Conservation (phyloP, 2,329 filamentous ascomycete genomes). For the Fusarium penzigii region DNA sequence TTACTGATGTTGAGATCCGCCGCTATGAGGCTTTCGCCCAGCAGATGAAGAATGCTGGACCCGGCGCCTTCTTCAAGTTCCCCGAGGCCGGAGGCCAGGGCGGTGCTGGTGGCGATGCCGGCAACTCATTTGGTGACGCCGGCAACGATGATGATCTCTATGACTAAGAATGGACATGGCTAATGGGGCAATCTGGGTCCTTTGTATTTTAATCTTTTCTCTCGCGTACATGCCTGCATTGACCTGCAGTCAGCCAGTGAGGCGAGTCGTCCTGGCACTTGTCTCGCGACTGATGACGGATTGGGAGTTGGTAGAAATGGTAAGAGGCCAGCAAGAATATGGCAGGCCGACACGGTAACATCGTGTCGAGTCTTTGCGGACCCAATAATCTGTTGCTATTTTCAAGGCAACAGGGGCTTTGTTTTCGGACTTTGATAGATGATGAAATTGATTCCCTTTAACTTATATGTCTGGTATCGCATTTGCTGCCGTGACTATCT, state of each 20-base stretch:
- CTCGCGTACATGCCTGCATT: slow-evolving; percentile 38
- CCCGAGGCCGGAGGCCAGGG: slow-evolving; percentile 70
- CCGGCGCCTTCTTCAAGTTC: slow-evolving; percentile 98
- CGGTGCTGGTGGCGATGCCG: slow-evolving; percentile 58
- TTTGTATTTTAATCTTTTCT: slow-evolving; percentile 52
- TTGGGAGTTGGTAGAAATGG: slow-evolving; percentile 39
- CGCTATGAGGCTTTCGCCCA: slow-evolving; percentile 98
- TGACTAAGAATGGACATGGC: slow-evolving; percentile 61
- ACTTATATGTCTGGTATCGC: not conserved
- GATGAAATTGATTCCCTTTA: slow-evolving; percentile 34
- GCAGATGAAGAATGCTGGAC: slow-evolving; percentile 97
- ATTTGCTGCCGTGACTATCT: not conserved
- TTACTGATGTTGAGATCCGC: slow-evolving; percentile 95
- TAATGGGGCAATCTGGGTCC: slow-evolving; percentile 26
- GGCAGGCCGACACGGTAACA: slow-evolving; percentile 15
- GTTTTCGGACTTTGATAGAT: slow-evolving; percentile 29
- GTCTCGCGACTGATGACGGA: slow-evolving; percentile 29
- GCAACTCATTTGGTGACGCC: slow-evolving; percentile 74
- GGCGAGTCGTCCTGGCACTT: slow-evolving; percentile 25
- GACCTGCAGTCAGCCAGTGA: slow-evolving; percentile 17
- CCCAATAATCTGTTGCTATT: slow-evolving; percentile 8
- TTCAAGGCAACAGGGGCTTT: slow-evolving; percentile 20
- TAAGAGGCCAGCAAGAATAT: slow-evolving; percentile 26
- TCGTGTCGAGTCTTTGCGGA: slow-evolving; percentile 8
- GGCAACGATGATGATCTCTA: slow-evolving; percentile 97